phyloP scores from a whole-genome alignment of 495 filamentous ascomycete genomes.

The Evernia prunastri region DNA sequence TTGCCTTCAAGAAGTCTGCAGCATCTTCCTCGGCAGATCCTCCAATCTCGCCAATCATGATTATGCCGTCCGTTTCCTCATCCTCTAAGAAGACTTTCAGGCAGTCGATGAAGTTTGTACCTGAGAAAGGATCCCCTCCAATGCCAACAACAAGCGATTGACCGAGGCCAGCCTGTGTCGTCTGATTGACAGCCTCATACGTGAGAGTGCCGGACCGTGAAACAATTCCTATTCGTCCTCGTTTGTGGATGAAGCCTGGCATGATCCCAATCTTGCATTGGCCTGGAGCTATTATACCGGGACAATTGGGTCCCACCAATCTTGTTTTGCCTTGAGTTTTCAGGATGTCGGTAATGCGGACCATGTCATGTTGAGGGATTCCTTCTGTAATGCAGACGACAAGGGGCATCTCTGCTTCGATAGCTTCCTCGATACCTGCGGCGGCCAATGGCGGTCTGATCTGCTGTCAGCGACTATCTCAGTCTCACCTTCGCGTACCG shows the following conservation, averaged over 20 bases:
- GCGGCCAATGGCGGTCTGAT: slow-evolving; percentile 84
- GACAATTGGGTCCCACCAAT: slow-evolving; percentile 95
- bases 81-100: slow-evolving; percentile 94
- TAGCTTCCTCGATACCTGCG: slow-evolving; percentile 92
- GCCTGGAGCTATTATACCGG: slow-evolving; percentile 92
- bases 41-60: slow-evolving; percentile 99
- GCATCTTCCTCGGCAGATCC: slow-evolving; percentile 97
- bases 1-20: slow-evolving; percentile 84
- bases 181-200: slow-evolving; percentile 99
- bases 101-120: slow-evolving; percentile 99
- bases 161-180: slow-evolving; percentile 89
- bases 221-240: slow-evolving; percentile 96
- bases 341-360: slow-evolving; percentile 95
- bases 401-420: slow-evolving; percentile 83
- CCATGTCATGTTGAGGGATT: slow-evolving; percentile 99
- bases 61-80: slow-evolving; percentile 95
- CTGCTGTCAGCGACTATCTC: slow-evolving; percentile 7
- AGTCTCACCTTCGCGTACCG: not conserved
- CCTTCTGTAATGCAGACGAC: slow-evolving; percentile 98
- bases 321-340: slow-evolving; percentile 97
- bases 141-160: slow-evolving; percentile 98
- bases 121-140: slow-evolving; percentile 96
- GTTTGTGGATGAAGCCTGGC: slow-evolving; percentile 99
- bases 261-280: slow-evolving; percentile 99
- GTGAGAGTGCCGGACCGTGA: slow-evolving; percentile 96